A percentile compares a stretch with the other conserved stretches of the same genome.
Conservation (phyloP, 2,329 filamentous ascomycete species). For the Neodidymelliopsis sp. region DNA sequence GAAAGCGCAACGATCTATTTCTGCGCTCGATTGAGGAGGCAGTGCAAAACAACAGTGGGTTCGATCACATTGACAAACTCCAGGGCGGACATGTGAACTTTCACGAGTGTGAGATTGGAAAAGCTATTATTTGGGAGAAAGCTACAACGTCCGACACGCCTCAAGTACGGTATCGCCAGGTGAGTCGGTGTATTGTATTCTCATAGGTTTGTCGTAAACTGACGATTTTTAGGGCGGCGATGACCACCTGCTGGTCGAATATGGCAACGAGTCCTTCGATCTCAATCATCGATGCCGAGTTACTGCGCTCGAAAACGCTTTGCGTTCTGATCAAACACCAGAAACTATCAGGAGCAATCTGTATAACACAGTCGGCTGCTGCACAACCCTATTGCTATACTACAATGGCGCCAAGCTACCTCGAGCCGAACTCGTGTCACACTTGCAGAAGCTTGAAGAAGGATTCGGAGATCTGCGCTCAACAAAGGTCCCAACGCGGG, state of each 20-base stretch:
- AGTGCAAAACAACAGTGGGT: conserved; percentile 33
- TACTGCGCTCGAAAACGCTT: conserved; percentile 60
- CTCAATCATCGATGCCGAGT: conserved; percentile 65
- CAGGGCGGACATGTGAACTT: conserved; percentile 38
- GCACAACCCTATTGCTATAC: conserved; percentile 53
- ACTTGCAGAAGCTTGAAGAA: conserved; percentile 52
- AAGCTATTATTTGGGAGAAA: conserved; percentile 41
- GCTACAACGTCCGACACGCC: conserved; percentile 29
- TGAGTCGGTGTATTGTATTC: conserved; percentile 19
- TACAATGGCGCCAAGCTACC: conserved; percentile 51
- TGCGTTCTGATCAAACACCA: conserved; percentile 52
- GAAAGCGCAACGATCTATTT: conserved; percentile 55
- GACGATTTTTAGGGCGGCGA: conserved; percentile 36
- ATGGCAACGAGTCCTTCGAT: conserved; percentile 63
- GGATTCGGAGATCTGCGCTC: conserved; percentile 52
- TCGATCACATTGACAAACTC: conserved; percentile 33
- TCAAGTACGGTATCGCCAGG: conserved; percentile 36
- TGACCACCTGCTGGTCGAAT: conserved; percentile 65
- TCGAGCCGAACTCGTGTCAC: conserved; percentile 45
- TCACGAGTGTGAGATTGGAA: conserved; percentile 36
- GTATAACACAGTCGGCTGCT: conserved; percentile 61
- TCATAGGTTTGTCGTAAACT: too few species aligned
- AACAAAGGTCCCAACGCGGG: conserved; percentile 52
- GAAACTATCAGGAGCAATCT: conserved; percentile 51
- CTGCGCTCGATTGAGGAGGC: conserved; percentile 54